Evolutionary conservation across 2,329 filamentous ascomycete species (phyloP), one percentile per base, ranked within the genome.

Genomic region (Pseudogymnoascus sp.): DNA sequence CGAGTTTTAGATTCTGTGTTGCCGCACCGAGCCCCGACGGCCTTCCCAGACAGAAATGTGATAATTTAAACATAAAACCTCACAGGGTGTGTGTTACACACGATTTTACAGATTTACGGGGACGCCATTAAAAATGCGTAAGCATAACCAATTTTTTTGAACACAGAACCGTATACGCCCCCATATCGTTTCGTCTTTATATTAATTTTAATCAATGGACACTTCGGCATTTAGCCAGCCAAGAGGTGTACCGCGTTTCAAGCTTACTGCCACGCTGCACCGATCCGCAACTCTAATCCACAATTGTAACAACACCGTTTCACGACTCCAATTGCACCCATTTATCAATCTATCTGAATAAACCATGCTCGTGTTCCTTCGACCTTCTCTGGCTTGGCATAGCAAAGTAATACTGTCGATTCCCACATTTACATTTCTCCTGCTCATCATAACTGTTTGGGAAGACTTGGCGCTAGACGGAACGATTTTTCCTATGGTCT

Each of bases 261-360:
- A 57, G 25, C 48, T n/a, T 13, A 57, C 25, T 25, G 48, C 48
- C 48, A 57, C 14, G 25, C 8, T 31, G 8, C 48, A 31, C 48
- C 8, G 48, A 57, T 31, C 48, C 8, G 25, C 48, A 57, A 57
- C 48, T 57, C 48, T 57, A 57, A 57, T 57, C 48, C 48, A 57
- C 48, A 57, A 57, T 57, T 57, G 48, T 57, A 19, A 57, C 48
- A 34, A 57, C 48, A 57, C 48, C 8, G 48, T 57, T 57, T 57
- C 48, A 34, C 48, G 8, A 57, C 48, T 34, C 48, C 48, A 34
- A 57, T 57, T 57, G 25, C 2, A 25, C n/a, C 25, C 48, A 34
- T 34, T 57, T 10, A 14, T 10, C 48, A 57, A 57, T 57, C 48
- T 57, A 57, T 57, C 48, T 57, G 48, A 34, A 34, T 34, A 57